Conservation (phyloP, 257 asterid genomes). For the Agastache rugosa region DNA sequence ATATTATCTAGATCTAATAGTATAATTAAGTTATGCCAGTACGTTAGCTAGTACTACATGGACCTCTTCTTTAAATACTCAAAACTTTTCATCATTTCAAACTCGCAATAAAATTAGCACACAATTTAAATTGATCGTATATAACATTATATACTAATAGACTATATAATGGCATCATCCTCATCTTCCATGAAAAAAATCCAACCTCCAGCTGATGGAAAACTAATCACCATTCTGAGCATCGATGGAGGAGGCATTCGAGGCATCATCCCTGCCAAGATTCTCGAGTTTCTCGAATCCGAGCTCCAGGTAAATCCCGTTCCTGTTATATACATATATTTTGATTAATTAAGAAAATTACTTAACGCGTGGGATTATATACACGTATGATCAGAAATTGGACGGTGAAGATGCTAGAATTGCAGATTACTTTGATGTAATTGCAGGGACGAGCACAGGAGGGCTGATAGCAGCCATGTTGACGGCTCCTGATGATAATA, state of each 20-base stretch:
- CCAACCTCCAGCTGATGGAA: conserved; percentile 47
- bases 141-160: no score
- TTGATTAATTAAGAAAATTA: no score
- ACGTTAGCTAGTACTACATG: background rate
- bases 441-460: conserved; percentile 68
- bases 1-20: no score
- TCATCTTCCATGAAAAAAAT: conserved; percentile 32
- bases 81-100: background rate
- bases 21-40: background rate
- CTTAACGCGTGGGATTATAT: background rate
- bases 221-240: conserved; percentile 59
- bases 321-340: no score
- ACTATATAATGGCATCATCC: conserved; percentile 33
- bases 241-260: conserved; percentile 82
- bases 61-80: conserved; percentile 9
- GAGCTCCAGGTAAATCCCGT: conserved; percentile 55
- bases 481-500: conserved; percentile 49
- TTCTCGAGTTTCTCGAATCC: conserved; percentile 61
- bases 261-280: conserved; percentile 66
- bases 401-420: conserved; percentile 54
- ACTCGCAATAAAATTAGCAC: background rate
- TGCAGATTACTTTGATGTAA: conserved; percentile 58
- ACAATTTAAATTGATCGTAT: background rate
- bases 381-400: conserved; percentile 39
- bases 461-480: conserved; percentile 62